Percentiles rank a stretch among this genome's conserved stretches.
Conservation (phyloP, 768 basidiomycete species). For the Trametes meyenii region DNA sequence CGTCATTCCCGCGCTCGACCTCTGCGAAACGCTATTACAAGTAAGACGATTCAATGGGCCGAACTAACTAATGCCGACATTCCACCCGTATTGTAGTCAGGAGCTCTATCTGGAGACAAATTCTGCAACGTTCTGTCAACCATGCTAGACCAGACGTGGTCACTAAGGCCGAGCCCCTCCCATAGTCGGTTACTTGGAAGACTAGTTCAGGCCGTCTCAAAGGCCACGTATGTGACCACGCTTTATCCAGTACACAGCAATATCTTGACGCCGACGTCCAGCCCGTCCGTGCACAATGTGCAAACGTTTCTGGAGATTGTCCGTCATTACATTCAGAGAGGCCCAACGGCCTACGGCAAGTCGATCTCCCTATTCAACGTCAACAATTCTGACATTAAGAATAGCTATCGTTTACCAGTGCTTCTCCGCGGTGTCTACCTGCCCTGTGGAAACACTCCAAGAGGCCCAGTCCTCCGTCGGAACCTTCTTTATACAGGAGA, state of each 20-base stretch:
- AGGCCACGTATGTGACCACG: conserved; percentile 20
- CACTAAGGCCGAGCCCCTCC: conserved; percentile 4
- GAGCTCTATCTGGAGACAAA: conserved; percentile 23
- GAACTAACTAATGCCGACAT: neutral
- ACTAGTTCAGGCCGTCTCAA: conserved; percentile 16
- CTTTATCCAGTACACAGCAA: neutral
- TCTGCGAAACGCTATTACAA: conserved; percentile 30
- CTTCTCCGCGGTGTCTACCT: conserved; percentile 21
- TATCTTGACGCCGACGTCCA: neutral
- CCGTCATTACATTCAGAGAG: conserved; percentile 1
- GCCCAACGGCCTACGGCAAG: conserved; percentile 20
- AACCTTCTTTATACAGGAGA: conserved; percentile 41
- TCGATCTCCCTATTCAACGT: neutral
- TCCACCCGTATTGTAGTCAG: conserved; percentile 12
- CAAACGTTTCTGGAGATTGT: conserved; percentile 23
- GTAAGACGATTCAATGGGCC: conserved; percentile 29
- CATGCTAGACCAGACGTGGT: conserved; percentile 24
- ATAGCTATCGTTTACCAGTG: conserved; percentile 29
- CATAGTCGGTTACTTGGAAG: conserved; percentile 22
- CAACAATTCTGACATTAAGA: neutral
- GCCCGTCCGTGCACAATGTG: conserved; percentile 21
- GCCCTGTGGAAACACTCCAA: conserved; percentile 6
- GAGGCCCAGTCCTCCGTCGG: conserved; percentile 17
- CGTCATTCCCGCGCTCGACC: conserved; percentile 47
- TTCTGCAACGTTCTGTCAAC: conserved; percentile 14